Base-by-base conservation (phyloP, 2,329 filamentous ascomycete species). In the Talaromyces sp. region DNA sequence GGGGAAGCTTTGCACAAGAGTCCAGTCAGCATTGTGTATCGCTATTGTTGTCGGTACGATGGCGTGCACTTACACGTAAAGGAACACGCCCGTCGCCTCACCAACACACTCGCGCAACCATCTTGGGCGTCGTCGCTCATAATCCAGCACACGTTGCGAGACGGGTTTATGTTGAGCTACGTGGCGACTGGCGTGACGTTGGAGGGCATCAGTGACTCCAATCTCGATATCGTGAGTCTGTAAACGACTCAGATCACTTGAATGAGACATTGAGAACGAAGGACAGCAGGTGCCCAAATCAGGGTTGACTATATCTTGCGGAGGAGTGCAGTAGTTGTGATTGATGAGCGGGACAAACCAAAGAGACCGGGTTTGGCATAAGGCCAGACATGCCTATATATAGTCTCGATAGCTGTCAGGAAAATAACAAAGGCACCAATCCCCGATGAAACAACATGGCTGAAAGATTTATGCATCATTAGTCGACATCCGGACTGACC, bases 51-150 rank as follows among this genome's bases (percentile, higher is more conserved):
- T 16, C 31, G 16, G 37, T 33, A 44, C 8, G n/a, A 44, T 11
- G 42, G 37, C 58, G 6, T 23, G 21, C 8, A 68, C 70, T 58
- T 62, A 78, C 71, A 82, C 81, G 68, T 83, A 84, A 69, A 84
- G 82, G 75, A 85, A 85, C 3, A 85, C 82, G 2, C 84, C 83
- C 0, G 81, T 81, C 3, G 82, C 82, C 69, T 86, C 84, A 3
- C 81, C 84, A 65, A 81, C 75, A 74, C 82, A 82, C 68, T 86
- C 82, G 58, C 84, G 75, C 40, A 86, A 71, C 77, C 81, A 82
- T 63, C 81, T 75, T 11, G 84, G 84, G 56, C 84, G 76, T 2
- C 72, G 63, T 65, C 81, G 78, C 70, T 86, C 84, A 64, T 84
- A 84, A 67, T 83, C 75, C 58, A 86, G 79, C 66, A 80, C 83